Conservation (phyloP, 306 rosid species). For the Quercus variabilis region DNA sequence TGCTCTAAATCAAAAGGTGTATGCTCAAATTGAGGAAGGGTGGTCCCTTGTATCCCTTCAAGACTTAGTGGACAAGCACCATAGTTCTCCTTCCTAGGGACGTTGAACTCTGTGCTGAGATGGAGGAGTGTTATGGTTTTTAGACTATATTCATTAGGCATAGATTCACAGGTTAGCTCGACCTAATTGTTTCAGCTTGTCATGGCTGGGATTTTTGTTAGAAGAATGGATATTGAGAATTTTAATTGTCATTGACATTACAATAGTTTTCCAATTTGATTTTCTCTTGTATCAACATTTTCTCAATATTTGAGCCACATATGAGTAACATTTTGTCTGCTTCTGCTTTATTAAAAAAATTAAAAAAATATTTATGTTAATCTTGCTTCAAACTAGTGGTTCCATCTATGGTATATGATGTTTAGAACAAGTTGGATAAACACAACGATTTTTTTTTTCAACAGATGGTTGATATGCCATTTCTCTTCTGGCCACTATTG, state of each 20-base stretch:
- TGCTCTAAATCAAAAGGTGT: slow-evolving; percentile 56
- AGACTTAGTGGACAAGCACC: slow-evolving; percentile 66
- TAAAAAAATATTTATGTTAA: background rate
- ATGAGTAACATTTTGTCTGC: background rate
- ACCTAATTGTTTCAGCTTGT: background rate
- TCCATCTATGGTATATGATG: background rate
- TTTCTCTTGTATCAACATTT: background rate
- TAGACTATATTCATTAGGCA: background rate
- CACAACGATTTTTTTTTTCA: too few species aligned
- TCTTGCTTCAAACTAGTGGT: background rate
- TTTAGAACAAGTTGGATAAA: background rate
- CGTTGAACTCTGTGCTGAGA: slow-evolving; percentile 11
- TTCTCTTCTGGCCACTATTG: too few species aligned
- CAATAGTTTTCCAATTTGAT: background rate
- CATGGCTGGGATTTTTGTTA: background rate
- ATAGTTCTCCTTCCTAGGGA: slow-evolving; percentile 38
- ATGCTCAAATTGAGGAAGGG: slow-evolving; percentile 65
- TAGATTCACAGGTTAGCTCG: background rate
- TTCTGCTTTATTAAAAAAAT: background rate
- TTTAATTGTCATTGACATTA: background rate
- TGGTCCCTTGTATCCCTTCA: slow-evolving; percentile 76
- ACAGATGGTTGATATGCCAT: too few species aligned
- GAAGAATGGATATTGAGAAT: background rate
- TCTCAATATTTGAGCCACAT: background rate
- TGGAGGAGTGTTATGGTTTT: background rate